Percentiles rank a stretch among this genome's conserved stretches.
These are phyloP conservation scores for Lachancea nothofagi DNA, from an alignment of 805 yeast genomes.

Conservation along the genomic window DNA sequence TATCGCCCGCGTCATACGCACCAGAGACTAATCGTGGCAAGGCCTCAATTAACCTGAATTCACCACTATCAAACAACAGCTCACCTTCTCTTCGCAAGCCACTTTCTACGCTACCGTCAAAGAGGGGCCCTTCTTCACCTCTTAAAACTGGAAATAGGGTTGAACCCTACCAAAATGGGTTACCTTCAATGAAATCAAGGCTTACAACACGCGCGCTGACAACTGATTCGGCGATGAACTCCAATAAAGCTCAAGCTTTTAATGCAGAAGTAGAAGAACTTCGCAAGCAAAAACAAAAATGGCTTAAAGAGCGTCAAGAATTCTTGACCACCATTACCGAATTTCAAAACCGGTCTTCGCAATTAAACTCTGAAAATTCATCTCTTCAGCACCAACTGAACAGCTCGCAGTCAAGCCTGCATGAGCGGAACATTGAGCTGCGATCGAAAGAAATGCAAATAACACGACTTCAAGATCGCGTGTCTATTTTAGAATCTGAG, in stretches of 20 bases:
- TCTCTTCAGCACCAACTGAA: conserved; percentile 31
- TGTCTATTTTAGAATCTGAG: conserved; percentile 16
- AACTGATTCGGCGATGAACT: conserved; percentile 2
- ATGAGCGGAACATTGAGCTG: conserved; percentile 20
- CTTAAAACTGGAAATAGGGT: conserved; percentile 35
- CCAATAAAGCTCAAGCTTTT: not conserved
- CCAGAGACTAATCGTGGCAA: conserved; percentile 2
- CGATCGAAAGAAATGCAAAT: conserved; percentile 22
- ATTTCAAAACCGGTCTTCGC: conserved; percentile 29
- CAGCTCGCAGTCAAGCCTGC: conserved; percentile 16
- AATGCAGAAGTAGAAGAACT: conserved; percentile 32
- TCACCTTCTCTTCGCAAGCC: conserved; percentile 15
- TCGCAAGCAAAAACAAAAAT: conserved; percentile 45
- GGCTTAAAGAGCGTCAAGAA: conserved; percentile 31
- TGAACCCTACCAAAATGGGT: conserved; percentile 20
- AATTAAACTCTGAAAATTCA: conserved; percentile 46
- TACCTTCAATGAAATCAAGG: conserved; percentile 40
- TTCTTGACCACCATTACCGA: conserved; percentile 29
- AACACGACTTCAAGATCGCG: conserved; percentile 20
- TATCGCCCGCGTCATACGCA: conserved; percentile 9
- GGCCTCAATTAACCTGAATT: conserved; percentile 1
- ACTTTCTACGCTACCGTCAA: conserved; percentile 48
- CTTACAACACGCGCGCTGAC: conserved; percentile 27
- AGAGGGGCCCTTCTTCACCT: conserved; percentile 69
- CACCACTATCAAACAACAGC: conserved; percentile 9